Percentiles rank a stretch among this genome's conserved stretches.
phyloP scores from a whole-genome alignment of 331 rosid species.

The Pyracantha coccinea region DNA sequence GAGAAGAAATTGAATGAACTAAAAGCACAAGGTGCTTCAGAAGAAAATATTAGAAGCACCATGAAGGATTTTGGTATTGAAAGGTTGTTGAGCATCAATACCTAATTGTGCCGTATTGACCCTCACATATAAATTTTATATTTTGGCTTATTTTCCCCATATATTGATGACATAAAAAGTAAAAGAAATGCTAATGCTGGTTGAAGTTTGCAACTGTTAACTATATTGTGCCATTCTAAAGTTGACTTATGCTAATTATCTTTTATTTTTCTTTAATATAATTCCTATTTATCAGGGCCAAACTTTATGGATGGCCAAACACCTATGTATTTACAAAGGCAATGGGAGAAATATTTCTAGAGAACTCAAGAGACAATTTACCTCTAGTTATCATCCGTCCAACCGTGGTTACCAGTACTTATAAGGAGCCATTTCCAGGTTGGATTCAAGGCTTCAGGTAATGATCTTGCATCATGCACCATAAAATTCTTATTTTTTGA shows the following conservation, averaged over 20 bases:
- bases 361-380: slow-evolving; percentile 10
- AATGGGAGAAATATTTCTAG: slow-evolving; percentile 54
- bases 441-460: slow-evolving; percentile 63
- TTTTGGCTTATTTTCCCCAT: not conserved
- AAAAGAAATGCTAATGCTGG: too few relatives aligned
- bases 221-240: not conserved
- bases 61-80: slow-evolving; percentile 25
- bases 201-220: too few relatives aligned
- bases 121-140: not conserved
- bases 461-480: not conserved
- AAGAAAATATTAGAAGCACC: not conserved
- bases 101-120: not conserved
- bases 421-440: slow-evolving; percentile 59
- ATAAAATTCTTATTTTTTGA: not conserved
- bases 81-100: slow-evolving; percentile 12
- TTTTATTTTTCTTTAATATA: not conserved
- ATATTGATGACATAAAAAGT: too few relatives aligned
- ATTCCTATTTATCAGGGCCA: slow-evolving; percentile 27
- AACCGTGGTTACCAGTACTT: slow-evolving; percentile 47
- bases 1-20: slow-evolving; percentile 10
- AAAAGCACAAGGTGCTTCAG: not conserved
- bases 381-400: slow-evolving; percentile 45
- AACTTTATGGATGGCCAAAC: slow-evolving; percentile 55
- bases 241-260: not conserved
- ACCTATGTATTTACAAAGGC: slow-evolving; percentile 64